A percentile compares a stretch with the other conserved stretches of the same genome.
These are phyloP conservation scores for Metschnikowia santaceciliae DNA, from an alignment of 805 yeast species.

Conservation along the genomic window DNA sequence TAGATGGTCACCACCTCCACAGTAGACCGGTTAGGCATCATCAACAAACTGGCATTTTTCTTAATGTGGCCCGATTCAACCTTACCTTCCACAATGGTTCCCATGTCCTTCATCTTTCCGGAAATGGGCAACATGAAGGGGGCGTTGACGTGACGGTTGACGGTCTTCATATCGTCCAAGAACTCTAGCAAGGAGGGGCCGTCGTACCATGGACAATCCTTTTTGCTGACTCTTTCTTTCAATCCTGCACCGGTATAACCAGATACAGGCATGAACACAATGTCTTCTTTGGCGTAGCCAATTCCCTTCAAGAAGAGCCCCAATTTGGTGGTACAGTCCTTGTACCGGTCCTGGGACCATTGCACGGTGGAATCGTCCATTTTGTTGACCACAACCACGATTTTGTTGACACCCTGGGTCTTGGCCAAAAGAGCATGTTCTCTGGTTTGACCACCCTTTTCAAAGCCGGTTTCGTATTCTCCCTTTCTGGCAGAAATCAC, in stretches of 20 bases:
- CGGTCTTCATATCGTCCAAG: slow-evolving; percentile 76
- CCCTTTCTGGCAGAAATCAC: slow-evolving; percentile 99
- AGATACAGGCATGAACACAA: slow-evolving; percentile 93
- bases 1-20: slow-evolving; percentile 86
- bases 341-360: slow-evolving; percentile 95
- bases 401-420: slow-evolving; percentile 95
- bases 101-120: slow-evolving; percentile 93
- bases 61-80: slow-evolving; percentile 92
- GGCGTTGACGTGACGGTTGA: slow-evolving; percentile 83
- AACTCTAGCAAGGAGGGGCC: slow-evolving; percentile 92
- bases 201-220: slow-evolving; percentile 84
- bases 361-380: slow-evolving; percentile 97
- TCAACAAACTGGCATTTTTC: slow-evolving; percentile 66
- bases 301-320: slow-evolving; percentile 75
- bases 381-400: slow-evolving; percentile 92
- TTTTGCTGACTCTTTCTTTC: slow-evolving; percentile 72
- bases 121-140: slow-evolving; percentile 97
- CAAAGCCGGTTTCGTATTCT: slow-evolving; percentile 98
- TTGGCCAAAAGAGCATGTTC: slow-evolving; percentile 97
- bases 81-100: slow-evolving; percentile 97
- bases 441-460: slow-evolving; percentile 98
- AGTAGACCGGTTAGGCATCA: slow-evolving; percentile 87
- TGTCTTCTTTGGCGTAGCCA: slow-evolving; percentile 86
- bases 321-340: slow-evolving; percentile 87
- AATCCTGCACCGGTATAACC: slow-evolving; percentile 97